Evolutionary conservation across 2,329 filamentous ascomycete genomes (phyloP), one percentile per base, ranked within the genome.

Genomic region (Trichoderma pleuroti): DNA sequence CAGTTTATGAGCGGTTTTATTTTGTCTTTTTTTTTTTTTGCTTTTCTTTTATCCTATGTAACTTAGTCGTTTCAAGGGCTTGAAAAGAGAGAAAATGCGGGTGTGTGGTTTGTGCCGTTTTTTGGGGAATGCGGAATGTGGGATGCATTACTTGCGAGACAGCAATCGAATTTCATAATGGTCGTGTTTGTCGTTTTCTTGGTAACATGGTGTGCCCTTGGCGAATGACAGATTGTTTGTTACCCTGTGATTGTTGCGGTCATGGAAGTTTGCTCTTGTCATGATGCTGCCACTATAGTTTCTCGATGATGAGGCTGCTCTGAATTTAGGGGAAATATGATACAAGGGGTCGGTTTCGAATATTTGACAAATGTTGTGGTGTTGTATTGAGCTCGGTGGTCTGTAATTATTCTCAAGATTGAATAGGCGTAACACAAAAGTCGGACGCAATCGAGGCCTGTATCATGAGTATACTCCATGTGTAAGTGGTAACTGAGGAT

Each of bases 121-220:
- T n/a, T 67, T n/a, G 46, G 54, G 36, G 28, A 36, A 32, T 59
- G 62, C 30, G 12, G 34, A n/a, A 59, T 67, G 64, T 34, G 39
- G 28, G 65, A 52, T 68, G 66, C 56, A 60, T 61, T 42, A 60
- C 30, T 34, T 61, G 66, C 66, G 54, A 68, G 66, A 61, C 42
- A 68, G 66, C 66, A 68, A 68, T 68, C 28, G 26, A 67, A 46
- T 65, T 67, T 46, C 64, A 32, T 59, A 39, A 57, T 42, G 49
- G 52, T 32, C 36, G n/a, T 34, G 1, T 7, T 54, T 9, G n/a
- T 42, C 9, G 18, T 57, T 57, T 3, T 10, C 8, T 16, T 52
- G 6, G 21, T 32, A 18, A 9, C 10, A 18, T 21, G 18, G 12
- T 21, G 39, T 24, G 4, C 10, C n/a, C 26, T 16, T 52, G 14